phyloP scores from a whole-genome alignment of 495 filamentous ascomycete genomes.

The Wilcoxina mikolae region DNA sequence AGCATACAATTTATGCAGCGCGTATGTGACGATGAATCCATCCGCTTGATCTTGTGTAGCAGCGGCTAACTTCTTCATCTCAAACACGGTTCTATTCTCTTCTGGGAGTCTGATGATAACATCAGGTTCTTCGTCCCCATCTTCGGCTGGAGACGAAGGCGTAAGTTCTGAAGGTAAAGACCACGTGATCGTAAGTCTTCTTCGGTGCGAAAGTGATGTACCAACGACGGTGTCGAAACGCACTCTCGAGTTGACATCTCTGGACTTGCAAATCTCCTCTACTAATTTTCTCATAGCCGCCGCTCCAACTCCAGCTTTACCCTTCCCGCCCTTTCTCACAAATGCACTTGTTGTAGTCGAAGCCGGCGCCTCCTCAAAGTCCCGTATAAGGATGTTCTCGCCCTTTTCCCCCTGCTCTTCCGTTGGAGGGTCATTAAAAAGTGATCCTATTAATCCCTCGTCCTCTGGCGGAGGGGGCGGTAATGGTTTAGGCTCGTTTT shows the following conservation, averaged over 20 bases:
- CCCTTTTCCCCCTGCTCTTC: constrained; percentile 34
- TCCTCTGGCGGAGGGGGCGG: neutral
- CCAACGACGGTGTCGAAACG: constrained; percentile 20
- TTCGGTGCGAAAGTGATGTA: constrained; percentile 51
- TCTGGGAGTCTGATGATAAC: constrained; percentile 29
- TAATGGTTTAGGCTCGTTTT: neutral
- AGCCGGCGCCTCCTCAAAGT: constrained; percentile 71
- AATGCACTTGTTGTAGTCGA: constrained; percentile 47
- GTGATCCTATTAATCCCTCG: constrained; percentile 11
- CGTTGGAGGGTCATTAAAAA: constrained; percentile 28
- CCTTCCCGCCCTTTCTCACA: constrained; percentile 13
- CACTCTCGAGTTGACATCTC: constrained; percentile 30
- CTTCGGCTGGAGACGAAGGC: constrained; percentile 23
- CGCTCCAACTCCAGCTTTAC: constrained; percentile 16
- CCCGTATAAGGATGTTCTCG: constrained; percentile 45
- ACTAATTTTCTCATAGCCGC: constrained; percentile 34
- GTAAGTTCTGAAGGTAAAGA: constrained; percentile 30
- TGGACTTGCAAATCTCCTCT: constrained; percentile 74
- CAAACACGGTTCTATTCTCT: constrained; percentile 39
- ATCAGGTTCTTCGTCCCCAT: constrained; percentile 46
- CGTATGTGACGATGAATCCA: constrained; percentile 65
- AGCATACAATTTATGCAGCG: constrained; percentile 64
- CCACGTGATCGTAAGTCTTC: constrained; percentile 63
- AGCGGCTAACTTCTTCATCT: constrained; percentile 63
- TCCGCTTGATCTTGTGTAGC: constrained; percentile 69